Evolutionary conservation across 1,139 yeast species (phyloP), one percentile per base, ranked within the genome.

Genomic region (Hyphopichia burtonii): DNA sequence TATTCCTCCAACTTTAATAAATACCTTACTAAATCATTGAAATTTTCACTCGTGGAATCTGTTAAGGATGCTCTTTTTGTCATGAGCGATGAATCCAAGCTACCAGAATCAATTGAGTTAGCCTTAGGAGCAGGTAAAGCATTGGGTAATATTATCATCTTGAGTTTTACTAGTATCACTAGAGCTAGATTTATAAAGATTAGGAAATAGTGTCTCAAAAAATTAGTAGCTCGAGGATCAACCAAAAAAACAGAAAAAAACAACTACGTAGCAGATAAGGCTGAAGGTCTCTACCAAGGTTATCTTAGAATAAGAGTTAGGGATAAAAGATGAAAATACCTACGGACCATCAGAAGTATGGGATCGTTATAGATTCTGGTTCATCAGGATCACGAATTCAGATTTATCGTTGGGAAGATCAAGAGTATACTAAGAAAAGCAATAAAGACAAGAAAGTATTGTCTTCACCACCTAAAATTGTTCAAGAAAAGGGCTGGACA

Each of bases 311-410:
- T n/a, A 4, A 7, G 4, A 32, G 10, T 6, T 4, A 4, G 9
- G 9, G n/a, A 32, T 7, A 17, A 18, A 18, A 14, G 14, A 48
- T 47, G 53, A 45, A 38, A 22, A 33, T 46, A 5, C 49, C 47
- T 35, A 18, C 25, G 3, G 11, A 20, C 3, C 23, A 38, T 20
- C 31, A 59, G 44, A 66, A 61, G 44, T 86, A 82, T 62, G 93
- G 93, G 38, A 80, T 86, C 19, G 91, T 85, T 15, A 72, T 86
- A 2, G 95, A 86, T 60, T 82, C 93, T 0, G 95, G 95, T 1
- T 84, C 93, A 0, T 84, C 91, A 0, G 95, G 95, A 1, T 84
- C 91, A 1, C 65, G 95, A 42, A 68, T 83, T 12, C 86, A 83
- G 58, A 75, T 86, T 11, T 86, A 82, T 57, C 71, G 70, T 48